Conservation (phyloP, 495 filamentous ascomycete genomes). For the Pseudevernia furfuracea region DNA sequence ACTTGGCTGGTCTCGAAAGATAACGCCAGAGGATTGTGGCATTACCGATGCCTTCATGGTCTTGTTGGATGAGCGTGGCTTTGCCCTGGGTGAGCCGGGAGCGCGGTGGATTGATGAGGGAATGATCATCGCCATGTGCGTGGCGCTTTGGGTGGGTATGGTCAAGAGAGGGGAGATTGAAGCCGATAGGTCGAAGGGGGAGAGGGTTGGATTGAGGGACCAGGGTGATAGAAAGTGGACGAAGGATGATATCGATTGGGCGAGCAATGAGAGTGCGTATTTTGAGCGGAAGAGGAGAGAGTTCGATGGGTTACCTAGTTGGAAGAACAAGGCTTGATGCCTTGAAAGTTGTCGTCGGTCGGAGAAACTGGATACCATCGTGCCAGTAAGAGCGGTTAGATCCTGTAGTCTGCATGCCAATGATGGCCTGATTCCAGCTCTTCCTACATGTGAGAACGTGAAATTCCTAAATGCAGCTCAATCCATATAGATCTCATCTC, state of each 20-base stretch:
- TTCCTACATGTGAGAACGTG: background rate
- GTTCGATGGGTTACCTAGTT: slow-evolving; percentile 23
- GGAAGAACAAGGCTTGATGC: slow-evolving; percentile 17
- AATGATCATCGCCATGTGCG: slow-evolving; percentile 7
- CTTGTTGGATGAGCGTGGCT: slow-evolving; percentile 14
- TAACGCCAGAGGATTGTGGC: slow-evolving; percentile 18
- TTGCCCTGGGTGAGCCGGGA: slow-evolving; percentile 7
- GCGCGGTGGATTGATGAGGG: slow-evolving; percentile 16
- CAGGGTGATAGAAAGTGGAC: slow-evolving; percentile 17
- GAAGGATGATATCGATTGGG: slow-evolving; percentile 18
- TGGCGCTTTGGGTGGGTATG: slow-evolving; percentile 16
- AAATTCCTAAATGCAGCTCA: slow-evolving; percentile 20
- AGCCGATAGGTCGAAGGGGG: slow-evolving; percentile 12
- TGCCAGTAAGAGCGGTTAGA: background rate
- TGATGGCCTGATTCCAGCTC: background rate
- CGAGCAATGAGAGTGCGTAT: slow-evolving; percentile 10
- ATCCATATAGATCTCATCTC: slow-evolving; percentile 61
- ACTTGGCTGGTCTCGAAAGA: slow-evolving; percentile 18
- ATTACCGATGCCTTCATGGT: slow-evolving; percentile 18
- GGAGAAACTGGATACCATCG: background rate
- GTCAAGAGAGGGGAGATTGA: slow-evolving; percentile 18
- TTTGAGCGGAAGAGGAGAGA: slow-evolving; percentile 20
- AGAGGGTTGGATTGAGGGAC: slow-evolving; percentile 15
- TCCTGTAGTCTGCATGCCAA: background rate
- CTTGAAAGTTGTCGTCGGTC: background rate